phyloP scores from a whole-genome alignment of 2,329 filamentous ascomycete genomes.

The Dactylonectria macrodidyma region DNA sequence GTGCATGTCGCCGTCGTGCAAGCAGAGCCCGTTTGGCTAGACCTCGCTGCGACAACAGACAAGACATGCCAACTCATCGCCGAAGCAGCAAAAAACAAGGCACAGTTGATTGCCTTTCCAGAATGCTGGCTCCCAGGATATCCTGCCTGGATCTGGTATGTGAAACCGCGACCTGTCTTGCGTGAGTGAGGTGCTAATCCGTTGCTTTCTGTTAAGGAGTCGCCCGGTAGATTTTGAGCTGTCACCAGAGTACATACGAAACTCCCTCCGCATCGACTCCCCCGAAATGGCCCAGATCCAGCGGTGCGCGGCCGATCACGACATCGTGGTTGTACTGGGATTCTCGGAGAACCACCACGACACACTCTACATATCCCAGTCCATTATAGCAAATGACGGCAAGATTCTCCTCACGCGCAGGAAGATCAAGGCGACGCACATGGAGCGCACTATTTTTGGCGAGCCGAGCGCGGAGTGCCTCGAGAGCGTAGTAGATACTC shows the following conservation, averaged over 20 bases:
- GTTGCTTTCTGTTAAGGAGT: background rate
- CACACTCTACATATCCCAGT: constrained; percentile 7
- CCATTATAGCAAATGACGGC: constrained; percentile 7
- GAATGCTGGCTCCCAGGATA: constrained; percentile 6
- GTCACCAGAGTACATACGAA: background rate
- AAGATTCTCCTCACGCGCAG: constrained; percentile 32
- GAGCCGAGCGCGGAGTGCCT: constrained; percentile 58
- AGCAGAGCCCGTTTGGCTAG: background rate
- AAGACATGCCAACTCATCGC: background rate
- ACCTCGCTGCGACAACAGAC: background rate
- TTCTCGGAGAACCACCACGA: constrained; percentile 7
- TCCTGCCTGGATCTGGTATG: constrained; percentile 1
- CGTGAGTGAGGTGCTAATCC: background rate
- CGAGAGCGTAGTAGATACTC: constrained; percentile 51
- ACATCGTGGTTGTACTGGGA: background rate
- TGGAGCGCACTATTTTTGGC: constrained; percentile 65
- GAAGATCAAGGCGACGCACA: constrained; percentile 67
- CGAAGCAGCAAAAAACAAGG: background rate
- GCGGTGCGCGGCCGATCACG: constrained; percentile 2
- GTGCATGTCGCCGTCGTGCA: constrained; percentile 7
- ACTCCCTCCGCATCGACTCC: background rate
- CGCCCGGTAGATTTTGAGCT: constrained; percentile 2
- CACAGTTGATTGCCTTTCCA: background rate
- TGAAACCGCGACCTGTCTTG: background rate
- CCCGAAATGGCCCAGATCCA: background rate